Conservation (phyloP, 495 filamentous ascomycete species). For the Choiromyces venosus region DNA sequence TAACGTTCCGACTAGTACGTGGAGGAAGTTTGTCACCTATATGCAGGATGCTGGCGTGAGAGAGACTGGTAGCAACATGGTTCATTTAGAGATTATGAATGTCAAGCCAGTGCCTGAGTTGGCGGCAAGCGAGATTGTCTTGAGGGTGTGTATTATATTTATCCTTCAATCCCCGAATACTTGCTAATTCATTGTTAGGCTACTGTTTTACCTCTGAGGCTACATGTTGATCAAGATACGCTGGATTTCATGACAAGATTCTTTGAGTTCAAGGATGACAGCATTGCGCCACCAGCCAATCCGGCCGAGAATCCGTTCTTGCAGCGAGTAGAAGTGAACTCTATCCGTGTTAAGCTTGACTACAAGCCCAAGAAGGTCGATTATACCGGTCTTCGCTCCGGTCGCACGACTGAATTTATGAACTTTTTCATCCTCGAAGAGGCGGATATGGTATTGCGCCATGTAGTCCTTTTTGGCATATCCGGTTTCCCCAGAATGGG, state of each 20-base stretch:
- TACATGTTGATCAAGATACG: constrained; percentile 97
- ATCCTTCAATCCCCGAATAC: constrained; percentile 2
- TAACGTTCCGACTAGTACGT: constrained; percentile 89
- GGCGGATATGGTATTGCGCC: constrained; percentile 76
- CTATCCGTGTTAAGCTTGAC: constrained; percentile 76
- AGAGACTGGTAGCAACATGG: constrained; percentile 78
- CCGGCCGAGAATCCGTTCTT: constrained; percentile 77
- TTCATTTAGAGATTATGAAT: constrained; percentile 79
- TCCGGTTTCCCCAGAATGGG: constrained; percentile 84
- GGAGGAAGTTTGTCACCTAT: constrained; percentile 96
- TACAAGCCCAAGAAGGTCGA: constrained; percentile 98
- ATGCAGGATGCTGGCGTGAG: constrained; percentile 79
- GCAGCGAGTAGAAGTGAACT: constrained; percentile 80
- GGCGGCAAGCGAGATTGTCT: constrained; percentile 81
- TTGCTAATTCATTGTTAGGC: constrained; percentile 48
- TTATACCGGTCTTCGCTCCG: constrained; percentile 88
- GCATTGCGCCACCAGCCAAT: constrained; percentile 47
- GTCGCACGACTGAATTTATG: constrained; percentile 98
- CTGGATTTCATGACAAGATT: constrained; percentile 95
- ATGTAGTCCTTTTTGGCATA: constrained; percentile 86
- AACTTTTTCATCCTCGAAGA: constrained; percentile 93
- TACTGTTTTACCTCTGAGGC: constrained; percentile 74
- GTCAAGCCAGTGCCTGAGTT: constrained; percentile 77
- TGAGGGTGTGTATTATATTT: constrained; percentile 54
- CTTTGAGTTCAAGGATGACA: constrained; percentile 93